These are phyloP conservation scores for Suillus subalutaceus DNA, from an alignment of 768 basidiomycete genomes.

Conservation along the genomic window DNA sequence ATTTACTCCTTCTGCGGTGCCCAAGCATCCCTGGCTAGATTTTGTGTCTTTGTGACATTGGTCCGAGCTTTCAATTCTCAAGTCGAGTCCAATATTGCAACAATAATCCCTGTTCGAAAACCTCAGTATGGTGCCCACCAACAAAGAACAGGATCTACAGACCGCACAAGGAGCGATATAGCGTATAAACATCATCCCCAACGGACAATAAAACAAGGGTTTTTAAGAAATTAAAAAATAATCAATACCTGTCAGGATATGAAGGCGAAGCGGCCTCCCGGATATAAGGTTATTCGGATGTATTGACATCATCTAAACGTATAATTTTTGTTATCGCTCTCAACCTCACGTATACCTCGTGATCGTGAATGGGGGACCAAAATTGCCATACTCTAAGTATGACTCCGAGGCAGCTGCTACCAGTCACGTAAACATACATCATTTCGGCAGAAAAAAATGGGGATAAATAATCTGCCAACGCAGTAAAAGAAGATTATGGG, in stretches of 20 bases:
- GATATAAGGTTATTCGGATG: not conserved
- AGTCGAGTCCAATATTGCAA: not conserved
- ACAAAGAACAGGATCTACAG: not conserved
- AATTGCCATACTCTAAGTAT: conserved; percentile 48
- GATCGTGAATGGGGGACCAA: conserved; percentile 56
- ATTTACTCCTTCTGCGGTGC: not conserved
- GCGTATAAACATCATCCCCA: not conserved
- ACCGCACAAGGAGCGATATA: not conserved
- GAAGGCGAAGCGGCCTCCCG: not conserved
- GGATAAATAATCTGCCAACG: not conserved
- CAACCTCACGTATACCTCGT: conserved; percentile 63
- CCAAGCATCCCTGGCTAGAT: too few species aligned
- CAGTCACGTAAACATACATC: conserved; percentile 7
- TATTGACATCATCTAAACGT: conserved; percentile 57
- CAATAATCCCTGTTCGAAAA: not conserved
- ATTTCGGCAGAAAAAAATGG: conserved; percentile 14
- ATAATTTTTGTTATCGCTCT: conserved; percentile 68
- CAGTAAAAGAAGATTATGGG: not conserved
- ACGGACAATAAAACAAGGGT: too few species aligned
- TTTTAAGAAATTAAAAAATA: too few species aligned
- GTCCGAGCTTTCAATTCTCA: not conserved
- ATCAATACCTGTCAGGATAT: not conserved
- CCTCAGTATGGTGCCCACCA: not conserved
- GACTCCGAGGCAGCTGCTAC: conserved; percentile 38
- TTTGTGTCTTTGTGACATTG: not conserved